Evolutionary conservation across 805 yeast species (phyloP).

Genomic region (Yarrowia sp.): DNA sequence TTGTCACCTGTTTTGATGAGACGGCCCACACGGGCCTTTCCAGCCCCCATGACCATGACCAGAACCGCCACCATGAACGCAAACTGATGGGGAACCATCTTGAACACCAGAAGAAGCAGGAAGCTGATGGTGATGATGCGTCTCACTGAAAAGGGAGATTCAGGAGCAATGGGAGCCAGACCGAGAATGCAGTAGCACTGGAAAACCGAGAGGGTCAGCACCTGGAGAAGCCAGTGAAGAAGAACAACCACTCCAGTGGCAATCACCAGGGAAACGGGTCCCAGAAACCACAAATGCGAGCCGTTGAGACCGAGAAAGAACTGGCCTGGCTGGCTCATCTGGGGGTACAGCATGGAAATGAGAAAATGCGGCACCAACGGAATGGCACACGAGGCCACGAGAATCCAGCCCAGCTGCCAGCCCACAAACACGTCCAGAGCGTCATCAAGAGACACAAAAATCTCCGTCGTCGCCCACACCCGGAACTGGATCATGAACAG

Average conservation of each 20-base stretch:
- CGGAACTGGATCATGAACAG: constrained; percentile 62
- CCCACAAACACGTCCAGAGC: constrained; percentile 54
- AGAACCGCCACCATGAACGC: constrained; percentile 67
- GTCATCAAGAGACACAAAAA: constrained; percentile 56
- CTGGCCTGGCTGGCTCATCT: not conserved
- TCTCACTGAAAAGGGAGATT: constrained; percentile 13
- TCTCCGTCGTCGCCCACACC: constrained; percentile 50
- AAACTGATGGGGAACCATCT: constrained; percentile 82
- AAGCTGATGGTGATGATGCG: constrained; percentile 11
- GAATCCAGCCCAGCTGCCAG: constrained; percentile 46
- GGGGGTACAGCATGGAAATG: constrained; percentile 12
- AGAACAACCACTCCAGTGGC: constrained; percentile 29
- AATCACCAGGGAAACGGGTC: constrained; percentile 16
- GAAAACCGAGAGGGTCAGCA: not conserved
- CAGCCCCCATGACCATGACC: constrained; percentile 62
- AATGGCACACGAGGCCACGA: constrained; percentile 48
- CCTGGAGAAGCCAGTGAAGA: constrained; percentile 12
- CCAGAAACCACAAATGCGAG: constrained; percentile 32
- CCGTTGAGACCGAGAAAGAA: constrained; percentile 19
- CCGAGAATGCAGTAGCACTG: constrained; percentile 24
- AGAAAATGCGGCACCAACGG: constrained; percentile 41
- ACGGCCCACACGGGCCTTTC: constrained; percentile 43
- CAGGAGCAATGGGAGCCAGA: constrained; percentile 2
- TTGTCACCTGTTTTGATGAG: not conserved
- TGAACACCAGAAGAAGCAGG: constrained; percentile 57